Conservation (phyloP, 202 grass and related monocot species). For the Bolboschoenoplectus hybrid region DNA sequence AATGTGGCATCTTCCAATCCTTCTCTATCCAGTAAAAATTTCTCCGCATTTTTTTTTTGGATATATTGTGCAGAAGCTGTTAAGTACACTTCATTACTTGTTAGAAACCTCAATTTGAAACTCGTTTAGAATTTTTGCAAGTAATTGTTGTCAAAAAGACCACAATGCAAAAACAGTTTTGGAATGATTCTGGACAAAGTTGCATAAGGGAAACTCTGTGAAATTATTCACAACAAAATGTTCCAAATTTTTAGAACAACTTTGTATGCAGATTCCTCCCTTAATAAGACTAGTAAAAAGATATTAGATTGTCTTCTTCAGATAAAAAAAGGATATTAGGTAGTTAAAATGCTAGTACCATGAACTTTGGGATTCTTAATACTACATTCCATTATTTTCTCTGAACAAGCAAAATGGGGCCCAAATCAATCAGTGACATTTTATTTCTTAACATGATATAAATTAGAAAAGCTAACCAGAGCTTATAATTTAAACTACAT, state of each 20-base stretch:
- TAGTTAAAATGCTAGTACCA: neutral
- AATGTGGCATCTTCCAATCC: neutral
- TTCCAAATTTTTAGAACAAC: neutral
- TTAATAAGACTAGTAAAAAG: neutral
- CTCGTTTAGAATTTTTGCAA: neutral
- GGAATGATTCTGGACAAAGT: neutral
- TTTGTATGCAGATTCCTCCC: neutral
- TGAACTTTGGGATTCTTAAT: neutral
- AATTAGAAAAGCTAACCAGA: neutral
- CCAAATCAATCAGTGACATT: slow-evolving; percentile 8
- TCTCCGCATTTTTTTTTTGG: neutral
- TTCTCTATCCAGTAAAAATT: neutral
- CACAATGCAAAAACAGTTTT: neutral
- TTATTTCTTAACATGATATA: neutral
- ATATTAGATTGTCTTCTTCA: neutral
- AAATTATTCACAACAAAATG: neutral
- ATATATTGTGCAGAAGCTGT: neutral
- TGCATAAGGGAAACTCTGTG: neutral
- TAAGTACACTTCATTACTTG: neutral
- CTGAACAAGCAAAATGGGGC: neutral
- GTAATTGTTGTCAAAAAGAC: neutral
- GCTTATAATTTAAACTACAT: neutral
- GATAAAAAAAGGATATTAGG: neutral
- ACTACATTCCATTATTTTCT: neutral
- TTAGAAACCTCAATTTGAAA: neutral